A percentile compares a stretch with the other conserved stretches of the same genome.
phyloP scores from a whole-genome alignment of 164 flowering plant genomes.

The Berberis thunbergii region DNA sequence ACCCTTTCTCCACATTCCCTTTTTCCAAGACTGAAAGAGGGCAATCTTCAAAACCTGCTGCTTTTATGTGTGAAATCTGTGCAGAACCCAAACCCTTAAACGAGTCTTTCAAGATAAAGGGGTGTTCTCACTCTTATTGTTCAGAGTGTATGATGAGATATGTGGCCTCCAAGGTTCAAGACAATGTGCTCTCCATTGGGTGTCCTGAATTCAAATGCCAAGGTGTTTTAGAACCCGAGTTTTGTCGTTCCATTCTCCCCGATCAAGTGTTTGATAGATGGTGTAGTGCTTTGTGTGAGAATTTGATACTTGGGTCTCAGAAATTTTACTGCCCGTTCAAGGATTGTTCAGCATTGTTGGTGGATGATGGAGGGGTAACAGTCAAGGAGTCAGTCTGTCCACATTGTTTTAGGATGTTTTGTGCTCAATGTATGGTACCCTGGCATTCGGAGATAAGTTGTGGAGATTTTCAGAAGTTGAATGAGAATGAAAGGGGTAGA shows the following conservation, averaged over 20 bases:
- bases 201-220: slow-evolving; percentile 33
- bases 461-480: slow-evolving; percentile 27
- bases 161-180: slow-evolving; percentile 28
- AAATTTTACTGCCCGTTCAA: slow-evolving; percentile 51
- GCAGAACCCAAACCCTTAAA: slow-evolving; percentile 10
- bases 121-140: slow-evolving; percentile 35
- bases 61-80: slow-evolving; percentile 35
- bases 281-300: slow-evolving; percentile 40
- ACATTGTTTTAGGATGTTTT: slow-evolving; percentile 35
- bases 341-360: slow-evolving; percentile 43
- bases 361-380: slow-evolving; percentile 19
- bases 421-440: slow-evolving; percentile 39
- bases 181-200: slow-evolving; percentile 13
- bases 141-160: slow-evolving; percentile 24
- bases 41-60: slow-evolving; percentile 6
- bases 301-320: slow-evolving; percentile 22
- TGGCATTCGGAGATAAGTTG: slow-evolving; percentile 44
- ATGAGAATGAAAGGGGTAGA: slow-evolving; percentile 20
- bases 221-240: slow-evolving; percentile 30
- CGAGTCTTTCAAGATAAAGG: slow-evolving; percentile 18
- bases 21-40: slow-evolving; percentile 6
- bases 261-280: slow-evolving; percentile 31
- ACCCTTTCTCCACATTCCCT: slow-evolving; percentile 5
- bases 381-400: slow-evolving; percentile 32
- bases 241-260: slow-evolving; percentile 33